phyloP scores from a whole-genome alignment of 2,329 filamentous ascomycete species.

The Ascochyta fabae region DNA sequence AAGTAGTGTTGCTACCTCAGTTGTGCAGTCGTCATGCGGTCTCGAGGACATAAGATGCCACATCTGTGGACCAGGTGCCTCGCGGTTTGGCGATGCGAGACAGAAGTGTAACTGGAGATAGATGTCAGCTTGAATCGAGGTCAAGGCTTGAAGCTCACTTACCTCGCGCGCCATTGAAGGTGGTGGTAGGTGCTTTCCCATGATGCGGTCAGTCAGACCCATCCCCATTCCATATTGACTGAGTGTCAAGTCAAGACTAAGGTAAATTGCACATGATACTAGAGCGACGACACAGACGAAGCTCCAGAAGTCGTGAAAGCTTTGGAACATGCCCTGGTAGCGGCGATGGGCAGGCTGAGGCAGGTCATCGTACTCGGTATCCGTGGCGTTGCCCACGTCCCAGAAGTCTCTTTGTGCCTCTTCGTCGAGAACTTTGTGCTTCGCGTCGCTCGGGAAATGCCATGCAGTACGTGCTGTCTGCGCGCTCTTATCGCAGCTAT shows the following conservation, averaged over 20 bases:
- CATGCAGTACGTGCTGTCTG: background rate
- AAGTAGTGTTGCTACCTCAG: constrained; percentile 16
- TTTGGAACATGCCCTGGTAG: background rate
- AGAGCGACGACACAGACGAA: background rate
- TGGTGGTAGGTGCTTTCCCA: background rate
- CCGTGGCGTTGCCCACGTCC: no score
- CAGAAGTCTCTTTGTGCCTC: background rate
- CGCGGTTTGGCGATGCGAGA: constrained; percentile 20
- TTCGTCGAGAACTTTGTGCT: background rate
- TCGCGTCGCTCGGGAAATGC: background rate
- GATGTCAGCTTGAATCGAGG: background rate
- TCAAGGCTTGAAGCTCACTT: background rate
- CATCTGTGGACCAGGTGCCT: constrained; percentile 21
- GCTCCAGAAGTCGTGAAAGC: background rate
- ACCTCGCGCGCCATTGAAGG: background rate
- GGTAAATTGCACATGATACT: background rate
- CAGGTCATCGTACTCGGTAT: background rate
- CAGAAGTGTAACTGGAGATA: constrained; percentile 29
- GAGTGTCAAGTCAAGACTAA: background rate
- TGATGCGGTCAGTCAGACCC: background rate
- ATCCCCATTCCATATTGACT: background rate
- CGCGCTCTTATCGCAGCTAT: background rate
- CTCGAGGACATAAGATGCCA: constrained; percentile 22
- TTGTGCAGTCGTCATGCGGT: constrained; percentile 11
- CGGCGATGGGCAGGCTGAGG: background rate